Evolutionary conservation across 2,329 filamentous ascomycete genomes (phyloP).

Genomic region (Fusarium oxysporum): DNA sequence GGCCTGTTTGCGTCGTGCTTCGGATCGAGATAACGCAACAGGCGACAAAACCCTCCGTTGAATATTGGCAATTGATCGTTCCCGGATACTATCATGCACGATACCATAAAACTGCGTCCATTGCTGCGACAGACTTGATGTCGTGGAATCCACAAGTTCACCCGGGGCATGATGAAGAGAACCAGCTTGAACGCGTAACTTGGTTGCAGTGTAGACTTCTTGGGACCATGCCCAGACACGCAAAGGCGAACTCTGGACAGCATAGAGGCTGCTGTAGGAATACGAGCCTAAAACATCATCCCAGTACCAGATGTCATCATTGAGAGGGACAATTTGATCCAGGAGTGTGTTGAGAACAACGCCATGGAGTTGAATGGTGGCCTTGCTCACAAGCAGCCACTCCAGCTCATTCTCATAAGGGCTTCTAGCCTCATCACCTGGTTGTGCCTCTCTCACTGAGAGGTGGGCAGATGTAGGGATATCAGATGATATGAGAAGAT

Average conservation of each 20-base stretch:
- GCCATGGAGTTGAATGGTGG: constrained; percentile 90
- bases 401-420: constrained; percentile 82
- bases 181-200: constrained; percentile 55
- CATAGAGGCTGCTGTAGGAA: constrained; percentile 82
- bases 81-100: constrained; percentile 78
- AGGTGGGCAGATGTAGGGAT: constrained; percentile 60
- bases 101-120: constrained; percentile 83
- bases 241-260: constrained; percentile 84
- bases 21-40: constrained; percentile 77
- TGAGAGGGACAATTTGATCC: constrained; percentile 84
- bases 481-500: constrained; percentile 72
- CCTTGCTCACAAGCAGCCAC: constrained; percentile 92
- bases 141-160: constrained; percentile 52
- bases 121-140: constrained; percentile 58
- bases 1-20: constrained; percentile 80
- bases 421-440: constrained; percentile 49
- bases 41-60: constrained; percentile 81
- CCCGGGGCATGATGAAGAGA: constrained; percentile 46
- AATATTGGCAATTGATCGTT: constrained; percentile 77
- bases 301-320: constrained; percentile 95
- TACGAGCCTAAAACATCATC: constrained; percentile 86
- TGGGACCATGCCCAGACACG: constrained; percentile 78
- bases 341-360: constrained; percentile 80
- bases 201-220: constrained; percentile 75
- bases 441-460: constrained; percentile 40